Conservation (phyloP, 1,284 basidiomycete species). For the Termitomyces sp. region DNA sequence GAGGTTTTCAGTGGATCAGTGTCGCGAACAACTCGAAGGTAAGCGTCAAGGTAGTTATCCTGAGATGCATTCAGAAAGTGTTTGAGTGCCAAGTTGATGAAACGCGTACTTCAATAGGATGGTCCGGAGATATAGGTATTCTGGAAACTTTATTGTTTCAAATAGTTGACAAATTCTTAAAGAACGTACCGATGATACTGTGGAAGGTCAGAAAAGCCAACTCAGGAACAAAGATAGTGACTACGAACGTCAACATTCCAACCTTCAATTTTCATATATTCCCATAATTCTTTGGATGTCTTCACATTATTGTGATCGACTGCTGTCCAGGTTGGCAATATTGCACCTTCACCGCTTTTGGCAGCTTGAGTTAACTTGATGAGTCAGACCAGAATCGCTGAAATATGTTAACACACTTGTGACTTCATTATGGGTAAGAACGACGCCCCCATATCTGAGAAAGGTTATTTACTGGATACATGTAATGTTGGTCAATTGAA, state of each 20-base stretch:
- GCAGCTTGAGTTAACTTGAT: constrained; percentile 35
- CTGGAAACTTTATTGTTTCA: constrained; percentile 32
- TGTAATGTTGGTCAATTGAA: background rate
- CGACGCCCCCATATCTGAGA: constrained; percentile 78
- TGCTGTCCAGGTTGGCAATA: constrained; percentile 92
- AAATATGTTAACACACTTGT: constrained; percentile 30
- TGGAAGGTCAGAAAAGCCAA: constrained; percentile 14
- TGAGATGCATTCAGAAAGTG: constrained; percentile 23
- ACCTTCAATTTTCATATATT: constrained; percentile 71
- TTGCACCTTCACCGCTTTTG: constrained; percentile 72
- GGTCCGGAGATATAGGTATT: constrained; percentile 90
- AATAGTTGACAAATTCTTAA: background rate
- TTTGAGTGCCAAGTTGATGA: background rate
- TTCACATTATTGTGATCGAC: constrained; percentile 83
- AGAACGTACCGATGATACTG: constrained; percentile 57
- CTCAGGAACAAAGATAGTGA: background rate
- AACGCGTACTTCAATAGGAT: constrained; percentile 62
- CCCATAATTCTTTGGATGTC: constrained; percentile 88
- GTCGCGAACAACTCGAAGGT: constrained; percentile 77
- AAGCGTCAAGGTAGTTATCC: constrained; percentile 94
- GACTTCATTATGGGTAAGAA: constrained; percentile 91
- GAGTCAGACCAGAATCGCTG: background rate
- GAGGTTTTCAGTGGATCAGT: constrained; percentile 81
- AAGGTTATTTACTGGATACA: constrained; percentile 2
- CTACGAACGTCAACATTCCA: constrained; percentile 83